Evolutionary conservation across 345 rosid species (phyloP).

Genomic region (Theobroma cacao): DNA sequence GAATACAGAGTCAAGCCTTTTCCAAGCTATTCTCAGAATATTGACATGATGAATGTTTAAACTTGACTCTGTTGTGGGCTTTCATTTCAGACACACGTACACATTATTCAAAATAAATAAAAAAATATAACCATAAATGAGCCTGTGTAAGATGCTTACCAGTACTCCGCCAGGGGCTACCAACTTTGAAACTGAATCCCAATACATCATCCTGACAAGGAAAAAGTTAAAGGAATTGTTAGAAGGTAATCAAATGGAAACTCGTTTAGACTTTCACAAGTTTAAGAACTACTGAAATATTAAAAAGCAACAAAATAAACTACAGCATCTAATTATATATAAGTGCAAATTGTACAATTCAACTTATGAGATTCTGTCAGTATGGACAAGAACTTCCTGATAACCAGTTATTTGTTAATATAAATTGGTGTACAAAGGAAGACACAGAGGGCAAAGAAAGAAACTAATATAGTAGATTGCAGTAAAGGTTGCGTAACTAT

Average conservation of each 20-base stretch:
- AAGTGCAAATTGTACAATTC: background rate
- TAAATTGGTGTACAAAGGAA: background rate
- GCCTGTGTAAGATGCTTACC: constrained; percentile 37
- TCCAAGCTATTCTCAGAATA: background rate
- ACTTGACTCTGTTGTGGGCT: background rate
- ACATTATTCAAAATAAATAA: background rate
- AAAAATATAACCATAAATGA: background rate
- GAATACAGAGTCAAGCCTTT: background rate
- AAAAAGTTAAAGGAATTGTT: background rate
- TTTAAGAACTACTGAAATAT: background rate
- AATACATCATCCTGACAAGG: constrained; percentile 74
- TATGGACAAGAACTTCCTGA: background rate
- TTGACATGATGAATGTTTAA: background rate
- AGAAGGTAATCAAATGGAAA: background rate
- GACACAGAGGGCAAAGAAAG: background rate
- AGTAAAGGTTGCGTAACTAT: background rate
- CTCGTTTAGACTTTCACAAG: background rate
- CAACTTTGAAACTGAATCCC: constrained; percentile 90
- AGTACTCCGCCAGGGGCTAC: constrained; percentile 77
- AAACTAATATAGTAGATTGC: background rate
- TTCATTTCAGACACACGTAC: background rate
- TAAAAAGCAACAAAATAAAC: background rate
- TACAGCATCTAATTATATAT: background rate
- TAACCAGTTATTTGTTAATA: background rate
- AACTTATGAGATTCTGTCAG: background rate